Evolutionary conservation across 2,329 filamentous ascomycete genomes (phyloP).

Genomic region (Diaporthe sp.): DNA sequence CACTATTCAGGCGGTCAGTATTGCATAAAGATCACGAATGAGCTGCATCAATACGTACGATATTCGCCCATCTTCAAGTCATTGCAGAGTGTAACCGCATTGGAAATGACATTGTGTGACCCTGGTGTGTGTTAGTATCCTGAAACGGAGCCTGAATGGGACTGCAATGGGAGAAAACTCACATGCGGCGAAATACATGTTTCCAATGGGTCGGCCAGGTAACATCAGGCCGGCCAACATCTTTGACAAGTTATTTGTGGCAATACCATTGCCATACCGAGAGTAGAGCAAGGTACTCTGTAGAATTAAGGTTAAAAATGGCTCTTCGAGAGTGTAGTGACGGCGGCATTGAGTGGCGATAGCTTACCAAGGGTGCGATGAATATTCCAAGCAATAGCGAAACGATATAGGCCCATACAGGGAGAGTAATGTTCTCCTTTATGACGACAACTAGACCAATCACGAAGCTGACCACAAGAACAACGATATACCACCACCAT

Average conservation of each 20-base stretch:
- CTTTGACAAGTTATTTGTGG: constrained; percentile 70
- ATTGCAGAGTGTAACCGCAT: constrained; percentile 62
- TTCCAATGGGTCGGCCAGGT: constrained; percentile 64
- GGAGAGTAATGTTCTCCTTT: constrained; percentile 60
- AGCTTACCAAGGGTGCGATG: constrained; percentile 63
- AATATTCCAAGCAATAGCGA: constrained; percentile 57
- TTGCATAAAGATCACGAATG: neutral
- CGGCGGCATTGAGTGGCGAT: neutral
- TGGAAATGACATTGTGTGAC: constrained; percentile 68
- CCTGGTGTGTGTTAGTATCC: constrained; percentile 53
- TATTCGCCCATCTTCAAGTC: constrained; percentile 72
- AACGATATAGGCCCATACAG: constrained; percentile 61
- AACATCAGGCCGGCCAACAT: constrained; percentile 66
- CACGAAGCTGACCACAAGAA: constrained; percentile 59
- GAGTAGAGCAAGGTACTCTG: constrained; percentile 65
- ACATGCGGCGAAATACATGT: constrained; percentile 43
- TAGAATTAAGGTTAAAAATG: constrained; percentile 27
- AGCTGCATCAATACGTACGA: constrained; percentile 50
- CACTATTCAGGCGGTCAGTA: constrained; percentile 50
- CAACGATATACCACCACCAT: constrained; percentile 60
- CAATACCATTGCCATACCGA: constrained; percentile 68
- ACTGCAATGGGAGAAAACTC: neutral
- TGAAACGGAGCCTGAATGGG: neutral
- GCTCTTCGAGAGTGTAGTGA: neutral
- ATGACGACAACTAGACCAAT: constrained; percentile 60